Evolutionary conservation across 78 protist genomes (phyloP).

Genomic region (Tieghemostelium lacteum): DNA sequence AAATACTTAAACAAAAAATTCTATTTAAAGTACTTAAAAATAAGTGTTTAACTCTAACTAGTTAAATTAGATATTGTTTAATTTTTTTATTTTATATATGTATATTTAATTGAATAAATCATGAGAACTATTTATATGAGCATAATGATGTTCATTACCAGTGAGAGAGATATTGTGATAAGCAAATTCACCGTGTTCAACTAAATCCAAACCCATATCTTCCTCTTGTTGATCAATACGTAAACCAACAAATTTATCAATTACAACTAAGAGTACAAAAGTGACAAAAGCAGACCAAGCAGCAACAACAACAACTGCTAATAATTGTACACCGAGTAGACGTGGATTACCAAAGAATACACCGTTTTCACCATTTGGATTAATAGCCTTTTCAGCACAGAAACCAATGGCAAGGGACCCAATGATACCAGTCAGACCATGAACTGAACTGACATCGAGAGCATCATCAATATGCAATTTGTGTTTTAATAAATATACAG

Average conservation of each 20-base stretch:
- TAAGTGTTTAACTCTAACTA: too few relatives aligned
- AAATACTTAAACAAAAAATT: too few relatives aligned
- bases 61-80: too few relatives aligned
- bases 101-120: slow-evolving; percentile 32
- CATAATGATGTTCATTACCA: slow-evolving; percentile 26
- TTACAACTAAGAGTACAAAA: slow-evolving; percentile 4
- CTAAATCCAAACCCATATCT: slow-evolving; percentile 67
- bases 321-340: slow-evolving; percentile 52
- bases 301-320: slow-evolving; percentile 67
- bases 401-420: slow-evolving; percentile 84
- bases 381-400: slow-evolving; percentile 24
- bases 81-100: slow-evolving; percentile 6
- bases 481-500: slow-evolving; percentile 68
- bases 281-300: slow-evolving; percentile 75
- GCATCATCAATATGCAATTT: slow-evolving; percentile 85
- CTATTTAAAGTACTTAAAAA: too few relatives aligned
- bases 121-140: slow-evolving; percentile 1
- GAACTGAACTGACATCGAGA: slow-evolving; percentile 84
- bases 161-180: slow-evolving; percentile 42
- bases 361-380: slow-evolving; percentile 70
- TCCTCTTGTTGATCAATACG: slow-evolving; percentile 54
- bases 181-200: slow-evolving; percentile 79
- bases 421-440: slow-evolving; percentile 86
- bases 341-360: slow-evolving; percentile 64
- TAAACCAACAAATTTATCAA: slow-evolving; percentile 34